Base-by-base conservation (phyloP, 306 rosid genomes). In the Acacia confusa region DNA sequence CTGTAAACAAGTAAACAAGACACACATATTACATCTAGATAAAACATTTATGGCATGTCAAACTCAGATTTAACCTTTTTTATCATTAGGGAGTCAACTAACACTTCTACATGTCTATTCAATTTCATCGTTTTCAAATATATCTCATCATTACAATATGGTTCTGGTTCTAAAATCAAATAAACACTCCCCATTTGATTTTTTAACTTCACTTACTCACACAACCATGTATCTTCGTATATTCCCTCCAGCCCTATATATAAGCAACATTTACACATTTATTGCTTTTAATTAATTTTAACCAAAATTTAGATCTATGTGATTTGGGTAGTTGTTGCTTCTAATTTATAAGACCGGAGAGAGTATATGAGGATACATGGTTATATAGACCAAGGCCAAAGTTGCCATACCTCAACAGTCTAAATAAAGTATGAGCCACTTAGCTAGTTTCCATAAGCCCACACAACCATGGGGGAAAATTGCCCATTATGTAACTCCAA, bases 1-100 rank as follows among this genome's bases (percentile, higher is more conserved):
- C 99, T 96, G 91, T 76, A 91, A 89, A 77, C 41, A 76, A 48
- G 63, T 7, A 57, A 57, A 75, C 16, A 57, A 22, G 16, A 40
- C 36, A 22, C 41, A 7, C 15, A 55, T 28, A 45, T 36, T 60
- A 52, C 16, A 50, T 52, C 28, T 34, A 30, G 13, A 32, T 45
- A 30, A 74, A 74, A 25, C 65, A 30, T 74, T 52, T 74, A 3
- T 11, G 12, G 30, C 78, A 53, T 61, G 58, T 25, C 36, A 11
- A 80, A 84, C 28, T 69, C 47, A 24, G 34, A 76, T 73, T 77
- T 41, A 41, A 77, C 12, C 71, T 22, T 34, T 34, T 41, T 67
- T 12, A 66, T 34, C 57, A 48, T 74, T 50, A 16, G 24, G 15
- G 45, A 15, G n/a, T 38, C 61, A 77, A 77, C 63, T 50, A 68